phyloP scores from a whole-genome alignment of 2,329 filamentous ascomycete species.

The Zelopaecilomyces penicillatus region DNA sequence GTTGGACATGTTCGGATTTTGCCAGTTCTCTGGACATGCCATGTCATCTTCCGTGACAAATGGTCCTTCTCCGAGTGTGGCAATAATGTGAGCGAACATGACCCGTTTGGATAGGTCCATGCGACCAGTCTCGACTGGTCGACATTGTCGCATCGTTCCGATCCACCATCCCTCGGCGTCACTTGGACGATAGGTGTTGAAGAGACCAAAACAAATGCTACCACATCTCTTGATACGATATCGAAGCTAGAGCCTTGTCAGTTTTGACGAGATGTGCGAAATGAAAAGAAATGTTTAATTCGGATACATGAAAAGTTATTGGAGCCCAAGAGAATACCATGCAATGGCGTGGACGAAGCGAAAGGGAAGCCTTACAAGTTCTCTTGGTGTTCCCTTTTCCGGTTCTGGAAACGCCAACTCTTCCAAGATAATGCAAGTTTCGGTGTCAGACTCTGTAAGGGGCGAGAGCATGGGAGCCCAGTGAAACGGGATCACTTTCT shows the following conservation, averaged over 20 bases:
- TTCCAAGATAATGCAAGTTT: constrained; percentile 49
- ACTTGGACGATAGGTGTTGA: constrained; percentile 52
- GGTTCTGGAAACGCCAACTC: constrained; percentile 44
- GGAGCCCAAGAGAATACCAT: too few relatives aligned
- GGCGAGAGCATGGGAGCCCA: constrained; percentile 58
- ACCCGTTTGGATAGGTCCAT: constrained; percentile 34
- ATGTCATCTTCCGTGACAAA: constrained; percentile 70
- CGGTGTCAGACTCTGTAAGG: constrained; percentile 57
- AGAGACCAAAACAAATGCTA: constrained; percentile 72
- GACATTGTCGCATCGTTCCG: constrained; percentile 40
- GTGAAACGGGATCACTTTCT: constrained; percentile 44
- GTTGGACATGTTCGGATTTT: constrained; percentile 32
- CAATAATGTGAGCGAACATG: constrained; percentile 69
- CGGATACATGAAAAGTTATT: too few relatives aligned
- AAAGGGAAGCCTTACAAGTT: constrained; percentile 38
- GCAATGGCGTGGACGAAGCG: background rate
- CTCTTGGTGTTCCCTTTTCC: constrained; percentile 39
- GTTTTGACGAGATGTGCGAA: background rate
- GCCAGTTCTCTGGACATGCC: constrained; percentile 63
- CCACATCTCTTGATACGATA: constrained; percentile 23
- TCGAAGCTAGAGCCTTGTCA: constrained; percentile 18
- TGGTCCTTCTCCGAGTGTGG: constrained; percentile 57
- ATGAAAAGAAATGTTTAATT: background rate
- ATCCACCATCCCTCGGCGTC: constrained; percentile 39
- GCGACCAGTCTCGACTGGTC: constrained; percentile 47